Evolutionary conservation across 768 basidiomycete species (phyloP).

Genomic region (Harrya chromipes): DNA sequence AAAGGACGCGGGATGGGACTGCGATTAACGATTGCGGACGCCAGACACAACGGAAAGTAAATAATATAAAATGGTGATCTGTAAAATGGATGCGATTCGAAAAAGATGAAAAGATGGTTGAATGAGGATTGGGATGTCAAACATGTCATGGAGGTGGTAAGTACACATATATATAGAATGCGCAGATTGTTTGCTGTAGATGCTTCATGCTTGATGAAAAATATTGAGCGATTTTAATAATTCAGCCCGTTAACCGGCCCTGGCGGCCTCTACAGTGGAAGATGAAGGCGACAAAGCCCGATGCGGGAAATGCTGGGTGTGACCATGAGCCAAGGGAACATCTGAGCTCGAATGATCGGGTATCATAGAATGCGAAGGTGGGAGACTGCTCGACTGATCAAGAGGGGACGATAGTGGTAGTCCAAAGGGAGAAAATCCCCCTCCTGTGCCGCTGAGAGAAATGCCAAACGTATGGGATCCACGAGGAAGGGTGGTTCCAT

Average conservation of each 20-base stretch:
- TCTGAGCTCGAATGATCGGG: constrained; percentile 35
- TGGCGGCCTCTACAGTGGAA: constrained; percentile 38
- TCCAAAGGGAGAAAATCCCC: constrained; percentile 32
- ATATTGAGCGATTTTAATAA: constrained; percentile 39
- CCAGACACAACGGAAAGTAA: constrained; percentile 22
- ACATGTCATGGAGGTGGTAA: constrained; percentile 35
- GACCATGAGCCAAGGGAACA: constrained; percentile 31
- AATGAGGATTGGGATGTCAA: constrained; percentile 33
- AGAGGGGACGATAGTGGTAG: constrained; percentile 31
- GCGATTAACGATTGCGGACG: constrained; percentile 31
- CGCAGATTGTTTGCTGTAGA: constrained; percentile 39
- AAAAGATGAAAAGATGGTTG: constrained; percentile 16
- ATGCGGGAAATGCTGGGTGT: constrained; percentile 38
- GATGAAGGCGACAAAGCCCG: constrained; percentile 37
- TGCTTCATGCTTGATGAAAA: constrained; percentile 38
- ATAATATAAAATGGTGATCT: constrained; percentile 29
- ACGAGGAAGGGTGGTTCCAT: constrained; percentile 27
- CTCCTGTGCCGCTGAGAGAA: constrained; percentile 26
- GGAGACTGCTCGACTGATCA: constrained; percentile 25
- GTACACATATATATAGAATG: constrained; percentile 41
- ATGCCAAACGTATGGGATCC: constrained; percentile 33
- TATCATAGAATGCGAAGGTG: constrained; percentile 34
- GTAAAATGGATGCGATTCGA: constrained; percentile 30
- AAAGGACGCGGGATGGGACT: constrained; percentile 22
- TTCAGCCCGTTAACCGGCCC: constrained; percentile 38